Evolutionary conservation across 2,329 filamentous ascomycete species (phyloP).

Genomic region (Ophiostoma triangulosporum): DNA sequence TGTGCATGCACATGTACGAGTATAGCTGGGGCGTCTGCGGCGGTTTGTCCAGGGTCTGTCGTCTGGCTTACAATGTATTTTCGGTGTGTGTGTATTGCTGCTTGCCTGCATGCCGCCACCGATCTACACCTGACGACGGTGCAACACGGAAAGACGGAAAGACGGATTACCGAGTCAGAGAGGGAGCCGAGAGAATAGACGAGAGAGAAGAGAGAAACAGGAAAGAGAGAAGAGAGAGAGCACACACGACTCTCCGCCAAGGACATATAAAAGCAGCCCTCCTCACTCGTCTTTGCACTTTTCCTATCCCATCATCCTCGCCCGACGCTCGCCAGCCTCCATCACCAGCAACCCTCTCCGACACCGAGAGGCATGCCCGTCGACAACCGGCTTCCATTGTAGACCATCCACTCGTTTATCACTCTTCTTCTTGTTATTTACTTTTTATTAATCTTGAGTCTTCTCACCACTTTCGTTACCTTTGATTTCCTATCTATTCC

Average conservation of each 20-base stretch:
- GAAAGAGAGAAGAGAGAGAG: neutral
- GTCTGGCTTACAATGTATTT: neutral
- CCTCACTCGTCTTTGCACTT: neutral
- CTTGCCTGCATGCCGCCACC: neutral
- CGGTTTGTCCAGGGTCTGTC: neutral
- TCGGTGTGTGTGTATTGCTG: neutral
- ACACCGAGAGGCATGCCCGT: neutral
- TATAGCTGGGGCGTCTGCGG: neutral
- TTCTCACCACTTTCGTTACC: neutral
- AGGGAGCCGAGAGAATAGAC: neutral
- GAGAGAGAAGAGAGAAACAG: neutral
- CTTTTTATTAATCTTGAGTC: neutral
- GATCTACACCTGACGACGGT: neutral
- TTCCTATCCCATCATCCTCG: neutral
- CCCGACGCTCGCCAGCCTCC: no score
- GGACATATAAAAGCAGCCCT: neutral
- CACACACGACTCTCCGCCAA: neutral
- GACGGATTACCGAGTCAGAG: neutral
- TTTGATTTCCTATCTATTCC: neutral
- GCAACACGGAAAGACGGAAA: constrained; percentile 1
- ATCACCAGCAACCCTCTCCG: neutral
- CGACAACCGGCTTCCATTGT: neutral
- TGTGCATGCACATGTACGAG: neutral
- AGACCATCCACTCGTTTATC: neutral
- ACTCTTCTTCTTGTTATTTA: neutral